Percentiles rank a stretch among this genome's conserved stretches.
Evolutionary conservation across 257 asterid species (phyloP).

Genomic region (Ophiorrhiza pumila): DNA sequence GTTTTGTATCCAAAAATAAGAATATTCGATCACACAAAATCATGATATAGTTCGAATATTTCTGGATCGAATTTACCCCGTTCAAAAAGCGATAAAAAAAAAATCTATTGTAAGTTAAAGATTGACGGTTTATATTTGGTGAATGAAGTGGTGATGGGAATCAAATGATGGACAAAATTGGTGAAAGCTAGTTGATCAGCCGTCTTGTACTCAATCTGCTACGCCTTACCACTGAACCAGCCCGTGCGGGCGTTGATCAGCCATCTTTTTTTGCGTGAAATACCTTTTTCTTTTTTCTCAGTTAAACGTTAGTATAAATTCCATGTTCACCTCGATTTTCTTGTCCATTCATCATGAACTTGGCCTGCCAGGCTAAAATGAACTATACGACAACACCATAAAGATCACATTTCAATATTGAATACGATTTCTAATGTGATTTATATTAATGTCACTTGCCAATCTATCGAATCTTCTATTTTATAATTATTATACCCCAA

Average conservation of each 20-base stretch:
- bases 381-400: no score
- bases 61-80: not conserved
- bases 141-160: not conserved
- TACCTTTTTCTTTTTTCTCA: not conserved
- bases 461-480: no score
- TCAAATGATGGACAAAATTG: not conserved
- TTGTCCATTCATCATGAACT: not conserved
- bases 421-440: no score
- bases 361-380: not conserved
- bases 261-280: conserved; percentile 4
- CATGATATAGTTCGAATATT: not conserved
- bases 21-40: not conserved
- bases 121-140: not conserved
- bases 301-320: no score
- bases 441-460: no score
- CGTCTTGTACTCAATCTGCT: no score
- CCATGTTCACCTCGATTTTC: not conserved
- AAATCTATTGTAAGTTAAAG: not conserved
- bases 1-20: not conserved
- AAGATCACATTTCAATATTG: no score
- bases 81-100: not conserved
- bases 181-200: not conserved
- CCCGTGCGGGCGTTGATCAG: no score
- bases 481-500: no score
- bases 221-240: no score